These are phyloP conservation scores for Hemisphaericaspora xylofermentans DNA, from an alignment of 1,139 yeast genomes.

Conservation along the genomic window DNA sequence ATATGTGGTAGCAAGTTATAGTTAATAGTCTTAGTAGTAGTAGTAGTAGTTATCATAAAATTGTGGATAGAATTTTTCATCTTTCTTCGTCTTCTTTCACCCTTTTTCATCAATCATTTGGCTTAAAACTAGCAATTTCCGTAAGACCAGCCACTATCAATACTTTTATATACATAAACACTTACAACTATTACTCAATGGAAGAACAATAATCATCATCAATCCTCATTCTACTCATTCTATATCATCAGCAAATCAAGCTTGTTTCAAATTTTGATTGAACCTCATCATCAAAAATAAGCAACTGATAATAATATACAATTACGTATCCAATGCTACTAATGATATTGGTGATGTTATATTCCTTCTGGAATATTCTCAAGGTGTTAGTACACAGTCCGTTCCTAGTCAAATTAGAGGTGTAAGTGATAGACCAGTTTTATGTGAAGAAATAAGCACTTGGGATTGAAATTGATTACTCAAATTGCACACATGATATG, in stretches of 20 bases:
- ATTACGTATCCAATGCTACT: conserved; percentile 22
- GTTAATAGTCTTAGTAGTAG: too few relatives aligned
- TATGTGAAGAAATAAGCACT: conserved; percentile 23
- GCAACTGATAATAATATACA: conserved; percentile 24
- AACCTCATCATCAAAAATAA: conserved; percentile 15
- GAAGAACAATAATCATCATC: conserved; percentile 35
- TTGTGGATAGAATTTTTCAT: too few relatives aligned
- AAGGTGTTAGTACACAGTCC: conserved; percentile 29
- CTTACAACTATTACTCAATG: conserved; percentile 21
- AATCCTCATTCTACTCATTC: conserved; percentile 27
- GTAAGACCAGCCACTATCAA: too few relatives aligned
- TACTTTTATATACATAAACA: too few relatives aligned
- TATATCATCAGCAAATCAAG: conserved; percentile 21
- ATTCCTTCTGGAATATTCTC: conserved; percentile 25
- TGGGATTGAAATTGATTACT: conserved; percentile 14
- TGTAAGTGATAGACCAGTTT: conserved; percentile 17
- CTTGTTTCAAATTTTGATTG: conserved; percentile 15
- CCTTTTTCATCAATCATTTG: too few relatives aligned
- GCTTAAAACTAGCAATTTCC: too few relatives aligned
- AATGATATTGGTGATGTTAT: conserved; percentile 13
- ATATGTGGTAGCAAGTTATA: too few relatives aligned
- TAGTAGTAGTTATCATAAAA: too few relatives aligned
- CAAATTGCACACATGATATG: conserved; percentile 22
- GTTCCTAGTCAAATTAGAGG: conserved; percentile 19
- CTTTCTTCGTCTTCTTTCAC: too few relatives aligned